Base-by-base conservation (phyloP, 257 asterid genomes). In the Knoxia roxburghii region DNA sequence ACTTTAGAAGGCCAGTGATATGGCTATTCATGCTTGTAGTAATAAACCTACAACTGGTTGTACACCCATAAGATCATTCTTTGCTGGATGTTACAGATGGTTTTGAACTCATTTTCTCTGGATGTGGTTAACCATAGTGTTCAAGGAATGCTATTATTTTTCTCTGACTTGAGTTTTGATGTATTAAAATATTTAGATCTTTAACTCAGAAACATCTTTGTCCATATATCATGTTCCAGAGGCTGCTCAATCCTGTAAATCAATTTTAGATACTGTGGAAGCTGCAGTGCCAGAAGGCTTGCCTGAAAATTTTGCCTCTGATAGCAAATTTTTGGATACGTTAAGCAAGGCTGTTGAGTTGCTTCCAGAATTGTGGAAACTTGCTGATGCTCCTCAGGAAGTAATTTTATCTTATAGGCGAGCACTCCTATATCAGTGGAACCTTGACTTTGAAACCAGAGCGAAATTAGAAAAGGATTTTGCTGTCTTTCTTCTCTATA, bases 361-460 rank as follows among this genome's bases (percentile, higher is more conserved):
- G 41, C 98, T 89, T 49, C 98, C 98, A 6, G 97, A 91, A 81
- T 53, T 89, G 45, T 91, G 84, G 83, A 85, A 84, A 68, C 86
- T 81, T 32, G 88, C 86, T 60, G 74, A 59, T 61, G 61, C 73
- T 26, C 96, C 96, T n/a, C 87, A 83, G 65, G 89, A 87, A 72
- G 84, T 85, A 29, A 85, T 83, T 62, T 69, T 77, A 54, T 85
- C 97, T 27, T 91, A 89, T 67, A 78, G 97, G 68, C 76, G 88
- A 66, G 96, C 97, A 54, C 79, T 91, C 21, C 91, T 91, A 53
- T 87, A 89, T 50, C 83, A 76, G 17, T 91, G 98, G 97, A 84
- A 83, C 71, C 97, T 91, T 40, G 93, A 87, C 24, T 40, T 77
- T 2, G 80, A 78, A 67, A 84, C 88, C 27, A 71, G 89, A 72